A percentile compares a stretch with the other conserved stretches of the same genome.
Evolutionary conservation across 2,329 filamentous ascomycete genomes (phyloP).

Genomic region (Colletotrichum cereale): DNA sequence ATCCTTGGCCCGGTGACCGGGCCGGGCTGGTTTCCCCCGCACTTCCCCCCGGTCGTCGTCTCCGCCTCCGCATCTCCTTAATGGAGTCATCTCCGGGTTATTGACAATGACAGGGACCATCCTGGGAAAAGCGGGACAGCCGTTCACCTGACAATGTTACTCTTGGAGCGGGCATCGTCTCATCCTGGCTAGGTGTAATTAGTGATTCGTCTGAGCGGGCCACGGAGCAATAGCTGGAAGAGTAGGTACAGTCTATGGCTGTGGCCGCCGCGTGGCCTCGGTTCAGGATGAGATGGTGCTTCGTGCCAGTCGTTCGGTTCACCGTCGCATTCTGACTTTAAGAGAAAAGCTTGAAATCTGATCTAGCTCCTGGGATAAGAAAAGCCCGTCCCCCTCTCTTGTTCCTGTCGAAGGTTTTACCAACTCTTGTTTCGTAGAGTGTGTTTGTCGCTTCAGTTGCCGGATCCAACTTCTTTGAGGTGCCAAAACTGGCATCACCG

Average conservation of each 20-base stretch:
- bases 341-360: too few species aligned
- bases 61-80: conserved; percentile 23
- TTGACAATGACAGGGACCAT: neutral
- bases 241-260: neutral
- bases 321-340: neutral
- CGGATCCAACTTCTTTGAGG: neutral
- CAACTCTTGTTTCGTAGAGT: neutral
- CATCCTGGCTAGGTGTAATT: neutral
- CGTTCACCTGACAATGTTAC: neutral
- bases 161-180: neutral
- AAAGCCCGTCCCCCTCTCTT: neutral
- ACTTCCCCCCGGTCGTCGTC: conserved; percentile 25
- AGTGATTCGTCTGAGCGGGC: neutral
- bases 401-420: neutral
- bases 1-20: conserved; percentile 25
- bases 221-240: neutral
- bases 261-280: neutral
- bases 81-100: neutral
- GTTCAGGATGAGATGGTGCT: neutral
- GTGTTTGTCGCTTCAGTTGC: neutral
- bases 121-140: neutral
- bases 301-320: neutral
- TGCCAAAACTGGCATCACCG: neutral
- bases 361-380: neutral
- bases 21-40: conserved; percentile 33